Percentiles rank a stretch among this genome's conserved stretches.
Conservation (phyloP, 768 basidiomycete species). For the Phaeotremella skinneri region DNA sequence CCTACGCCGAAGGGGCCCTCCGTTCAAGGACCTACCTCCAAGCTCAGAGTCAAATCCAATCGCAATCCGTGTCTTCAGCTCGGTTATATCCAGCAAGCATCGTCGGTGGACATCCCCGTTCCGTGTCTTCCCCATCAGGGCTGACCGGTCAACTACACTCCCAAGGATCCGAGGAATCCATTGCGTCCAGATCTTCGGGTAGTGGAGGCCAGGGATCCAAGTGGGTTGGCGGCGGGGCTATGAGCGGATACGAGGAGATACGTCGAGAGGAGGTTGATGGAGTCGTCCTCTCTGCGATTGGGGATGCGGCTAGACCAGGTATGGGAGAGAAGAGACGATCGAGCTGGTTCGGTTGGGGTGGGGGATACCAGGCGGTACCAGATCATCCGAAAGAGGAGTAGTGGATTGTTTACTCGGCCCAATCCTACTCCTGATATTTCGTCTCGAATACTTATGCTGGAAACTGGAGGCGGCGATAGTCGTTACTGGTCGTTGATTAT, state of each 20-base stretch:
- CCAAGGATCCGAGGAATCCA: slow-evolving; percentile 5
- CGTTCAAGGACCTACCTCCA: slow-evolving; percentile 29
- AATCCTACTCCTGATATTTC: too few species aligned
- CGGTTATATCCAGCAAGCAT: background rate
- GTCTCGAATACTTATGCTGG: too few species aligned
- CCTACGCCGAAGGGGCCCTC: slow-evolving; percentile 9
- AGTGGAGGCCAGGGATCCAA: background rate
- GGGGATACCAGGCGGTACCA: slow-evolving; percentile 8
- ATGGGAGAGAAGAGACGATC: slow-evolving; percentile 26
- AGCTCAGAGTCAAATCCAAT: slow-evolving; percentile 4
- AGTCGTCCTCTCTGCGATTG: background rate
- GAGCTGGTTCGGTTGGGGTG: slow-evolving; percentile 44
- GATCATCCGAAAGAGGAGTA: slow-evolving; percentile 17
- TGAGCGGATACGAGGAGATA: slow-evolving; percentile 42
- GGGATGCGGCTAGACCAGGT: slow-evolving; percentile 14
- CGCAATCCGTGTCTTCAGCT: background rate
- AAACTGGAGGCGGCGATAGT: too few species aligned
- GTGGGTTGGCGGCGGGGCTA: slow-evolving; percentile 18
- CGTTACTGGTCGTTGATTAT: too few species aligned
- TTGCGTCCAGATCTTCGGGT: background rate
- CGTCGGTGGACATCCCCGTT: background rate
- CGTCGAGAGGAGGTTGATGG: slow-evolving; percentile 35
- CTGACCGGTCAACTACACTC: slow-evolving; percentile 10
- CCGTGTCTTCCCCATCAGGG: background rate
- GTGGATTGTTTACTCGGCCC: too few species aligned